Evolutionary conservation across 345 rosid species (phyloP), one percentile per base, ranked within the genome.

Genomic region (Boechera retrofracta): DNA sequence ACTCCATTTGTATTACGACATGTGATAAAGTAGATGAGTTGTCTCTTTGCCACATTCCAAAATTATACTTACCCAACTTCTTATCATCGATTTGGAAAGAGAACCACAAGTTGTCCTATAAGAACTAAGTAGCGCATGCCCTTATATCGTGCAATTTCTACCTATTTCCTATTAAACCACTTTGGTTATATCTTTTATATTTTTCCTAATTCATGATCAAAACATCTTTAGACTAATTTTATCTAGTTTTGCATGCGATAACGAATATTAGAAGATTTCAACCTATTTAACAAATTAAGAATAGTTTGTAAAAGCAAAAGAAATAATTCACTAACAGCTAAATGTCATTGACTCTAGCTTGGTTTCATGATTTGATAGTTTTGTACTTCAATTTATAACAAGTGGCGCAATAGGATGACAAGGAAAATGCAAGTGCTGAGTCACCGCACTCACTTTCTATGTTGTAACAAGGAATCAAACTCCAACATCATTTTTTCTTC

Each of bases 381-480:
- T 75, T 16, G 60, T 75, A 75, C 78, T 76, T 76, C 61, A 59
- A 11, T 21, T 59, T 11, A n/a, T 33, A 41, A 16, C 55, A 76
- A 76, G 79, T 77, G 80, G 66, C 41, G 65, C 72, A 56, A 66
- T 66, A 57, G 7, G 57, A 54, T 70, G 80, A 70, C 71, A 55
- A 70, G 66, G 80, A 77, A 77, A 77, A 63, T 26, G 66, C 66
- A 55, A 63, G 11, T 47, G 58, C 75, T 70, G 75, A 77, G 44
- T 77, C 80, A 70, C 71, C 65, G 75, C 80, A 70, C 80, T 63
- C 80, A 63, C 72, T 63, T 24, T 44, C 39, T 44, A 10, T 44
- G 18, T 63, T 13, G 29, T 44, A 32, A 55, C 53, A 63, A 71
- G 64, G 70, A 77, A 77, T 77, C 80, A 70, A 70, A 54, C 53